Evolutionary conservation across 495 filamentous ascomycete species (phyloP), one percentile per base, ranked within the genome.

Genomic region (Talaromyces wortmannii): DNA sequence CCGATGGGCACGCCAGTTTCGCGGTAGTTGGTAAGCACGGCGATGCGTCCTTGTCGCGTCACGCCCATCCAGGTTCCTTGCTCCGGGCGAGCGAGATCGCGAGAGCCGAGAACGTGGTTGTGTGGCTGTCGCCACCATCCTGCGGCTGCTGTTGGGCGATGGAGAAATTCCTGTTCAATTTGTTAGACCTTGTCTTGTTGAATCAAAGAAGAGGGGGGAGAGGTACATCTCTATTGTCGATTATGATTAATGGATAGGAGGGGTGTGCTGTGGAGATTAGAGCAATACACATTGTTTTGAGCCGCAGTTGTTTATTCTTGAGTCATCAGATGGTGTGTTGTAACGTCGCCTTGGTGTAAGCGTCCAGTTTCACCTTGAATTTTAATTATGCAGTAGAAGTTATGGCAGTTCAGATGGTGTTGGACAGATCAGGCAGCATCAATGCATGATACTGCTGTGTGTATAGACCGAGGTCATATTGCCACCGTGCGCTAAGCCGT

Each of bases 21-120:
- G 52, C 90, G 87, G 65, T 91, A 97, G 75, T 99, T 99, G 52
- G 95, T 97, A 36, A 99, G 78, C 36, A 95, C 85, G 11, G 95
- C 92, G 48, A 99, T 72, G 57, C 89, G 89, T 13, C 94, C 94
- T 32, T 85, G 74, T 55, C 78, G 83, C 42, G 91, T 97, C 57
- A 99, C 79, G 31, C 91, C 94, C 53, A 97, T 83, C 94, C 95
- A 99, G 45, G 95, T 97, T 23, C 94, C 94, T 50, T 83, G 81
- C 18, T 77, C 82, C 12, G 77, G 59, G 15, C 86, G 79, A 12
- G 85, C 79, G 11, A 90, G 76, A 63, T 90, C 87, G 53, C 84
- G 81, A 44, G 85, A 86, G 29, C 80, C 85, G 23, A 89, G 80
- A 58, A 90, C 75, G 59, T 87, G 66, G 17, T 66, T 58, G 61